Evolutionary conservation across 306 rosid species (phyloP).

Genomic region (Prunus campanulata): DNA sequence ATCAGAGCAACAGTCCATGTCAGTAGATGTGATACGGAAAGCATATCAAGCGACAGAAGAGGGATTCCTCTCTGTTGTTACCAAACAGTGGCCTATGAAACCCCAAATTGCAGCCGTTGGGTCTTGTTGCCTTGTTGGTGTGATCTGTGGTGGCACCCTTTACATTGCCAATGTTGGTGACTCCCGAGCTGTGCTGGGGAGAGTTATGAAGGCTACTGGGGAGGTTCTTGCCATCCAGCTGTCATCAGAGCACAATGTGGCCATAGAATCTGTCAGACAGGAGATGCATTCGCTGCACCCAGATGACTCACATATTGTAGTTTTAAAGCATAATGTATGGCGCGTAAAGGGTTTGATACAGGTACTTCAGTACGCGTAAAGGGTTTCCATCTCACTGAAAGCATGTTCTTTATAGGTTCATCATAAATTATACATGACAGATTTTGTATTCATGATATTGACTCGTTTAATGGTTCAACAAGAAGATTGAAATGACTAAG

Average conservation of each 20-base stretch:
- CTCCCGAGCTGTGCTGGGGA: conserved; percentile 91
- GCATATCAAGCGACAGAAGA: conserved; percentile 95
- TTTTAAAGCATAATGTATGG: conserved; percentile 93
- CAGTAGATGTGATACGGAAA: conserved; percentile 80
- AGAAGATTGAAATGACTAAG: background rate
- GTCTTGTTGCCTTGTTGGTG: conserved; percentile 83
- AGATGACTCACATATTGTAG: conserved; percentile 74
- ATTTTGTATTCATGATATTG: background rate
- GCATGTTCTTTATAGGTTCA: background rate
- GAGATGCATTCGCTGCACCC: conserved; percentile 96
- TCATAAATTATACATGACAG: background rate
- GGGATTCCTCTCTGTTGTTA: conserved; percentile 76
- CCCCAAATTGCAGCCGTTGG: conserved; percentile 98
- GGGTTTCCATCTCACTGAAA: background rate
- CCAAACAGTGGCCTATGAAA: conserved; percentile 75
- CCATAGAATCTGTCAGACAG: conserved; percentile 78
- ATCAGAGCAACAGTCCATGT: conserved; percentile 80
- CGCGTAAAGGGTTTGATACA: conserved; percentile 97
- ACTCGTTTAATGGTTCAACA: background rate
- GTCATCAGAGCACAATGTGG: conserved; percentile 86
- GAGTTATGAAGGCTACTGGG: conserved; percentile 70
- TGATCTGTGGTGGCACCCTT: conserved; percentile 72
- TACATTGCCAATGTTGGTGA: conserved; percentile 93
- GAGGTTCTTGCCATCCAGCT: conserved; percentile 80
- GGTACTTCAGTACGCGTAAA: conserved; percentile 28